A percentile compares a stretch with the other conserved stretches of the same genome.
phyloP scores from a whole-genome alignment of 176 grass and related monocot species.

The Raddia guianensis region DNA sequence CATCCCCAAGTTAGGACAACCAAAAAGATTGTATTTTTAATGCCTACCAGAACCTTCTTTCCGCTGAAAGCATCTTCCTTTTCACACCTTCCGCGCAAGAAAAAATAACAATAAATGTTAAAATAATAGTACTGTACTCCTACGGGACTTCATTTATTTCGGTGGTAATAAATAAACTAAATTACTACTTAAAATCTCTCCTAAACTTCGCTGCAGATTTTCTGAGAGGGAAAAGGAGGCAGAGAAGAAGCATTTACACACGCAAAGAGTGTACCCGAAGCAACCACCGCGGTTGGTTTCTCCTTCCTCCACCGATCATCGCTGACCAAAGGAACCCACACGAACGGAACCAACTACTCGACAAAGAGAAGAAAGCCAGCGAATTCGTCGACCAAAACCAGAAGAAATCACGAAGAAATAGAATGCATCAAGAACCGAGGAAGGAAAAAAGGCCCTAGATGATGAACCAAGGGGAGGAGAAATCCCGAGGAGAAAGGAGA shows the following conservation, averaged over 20 bases:
- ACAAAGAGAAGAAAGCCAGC: neutral
- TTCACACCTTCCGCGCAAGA: constrained; percentile 42
- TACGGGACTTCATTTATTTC: constrained; percentile 35
- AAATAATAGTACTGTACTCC: neutral
- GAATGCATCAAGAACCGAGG: constrained; percentile 8
- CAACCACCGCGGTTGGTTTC: constrained; percentile 7
- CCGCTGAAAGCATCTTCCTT: constrained; percentile 45
- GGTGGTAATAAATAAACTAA: constrained; percentile 33
- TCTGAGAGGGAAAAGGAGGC: neutral
- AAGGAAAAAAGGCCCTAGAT: neutral
- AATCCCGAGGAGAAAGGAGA: neutral
- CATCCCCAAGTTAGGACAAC: neutral
- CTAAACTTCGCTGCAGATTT: constrained; percentile 3
- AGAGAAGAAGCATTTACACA: constrained; percentile 6
- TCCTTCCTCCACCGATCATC: neutral
- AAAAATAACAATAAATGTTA: neutral
- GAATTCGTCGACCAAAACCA: neutral
- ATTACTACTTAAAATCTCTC: neutral
- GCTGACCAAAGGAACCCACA: neutral
- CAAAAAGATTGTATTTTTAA: constrained; percentile 11
- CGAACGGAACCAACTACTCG: neutral
- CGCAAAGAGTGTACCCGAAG: constrained; percentile 23
- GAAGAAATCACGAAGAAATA: neutral
- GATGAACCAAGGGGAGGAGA: neutral
- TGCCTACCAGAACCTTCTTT: constrained; percentile 12